phyloP scores from a whole-genome alignment of 2,329 filamentous ascomycete species.

The Aureobasidium lini region DNA sequence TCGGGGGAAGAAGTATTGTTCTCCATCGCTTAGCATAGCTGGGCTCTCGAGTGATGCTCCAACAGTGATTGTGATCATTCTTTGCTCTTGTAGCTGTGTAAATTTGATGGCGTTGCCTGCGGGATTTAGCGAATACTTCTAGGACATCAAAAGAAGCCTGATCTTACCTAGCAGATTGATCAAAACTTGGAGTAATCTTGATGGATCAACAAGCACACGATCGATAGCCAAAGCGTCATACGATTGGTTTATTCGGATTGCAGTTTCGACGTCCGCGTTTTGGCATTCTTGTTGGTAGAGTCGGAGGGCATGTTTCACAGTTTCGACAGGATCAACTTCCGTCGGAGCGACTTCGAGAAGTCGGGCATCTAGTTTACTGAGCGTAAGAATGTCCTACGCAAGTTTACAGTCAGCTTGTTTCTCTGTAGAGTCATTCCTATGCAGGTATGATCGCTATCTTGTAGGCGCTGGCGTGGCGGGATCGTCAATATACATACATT shows the following conservation, averaged over 20 bases:
- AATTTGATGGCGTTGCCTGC: conserved; percentile 40
- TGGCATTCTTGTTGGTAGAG: conserved; percentile 67
- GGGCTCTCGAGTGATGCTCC: conserved; percentile 30
- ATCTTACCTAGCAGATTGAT: conserved; percentile 25
- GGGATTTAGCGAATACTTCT: conserved; percentile 14
- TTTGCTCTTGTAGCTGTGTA: conserved; percentile 29
- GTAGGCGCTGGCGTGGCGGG: no score
- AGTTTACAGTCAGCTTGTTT: conserved; percentile 30
- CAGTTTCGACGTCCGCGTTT: conserved; percentile 55
- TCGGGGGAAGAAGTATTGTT: conserved; percentile 27
- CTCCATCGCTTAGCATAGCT: conserved; percentile 24
- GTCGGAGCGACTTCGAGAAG: conserved; percentile 53
- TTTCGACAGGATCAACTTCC: conserved; percentile 53
- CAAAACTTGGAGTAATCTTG: conserved; percentile 24
- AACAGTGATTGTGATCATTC: conserved; percentile 32
- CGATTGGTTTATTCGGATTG: conserved; percentile 51
- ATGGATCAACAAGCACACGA: conserved; percentile 24
- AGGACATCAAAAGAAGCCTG: neutral
- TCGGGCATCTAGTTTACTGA: conserved; percentile 29
- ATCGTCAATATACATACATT: neutral
- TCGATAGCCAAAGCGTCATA: conserved; percentile 40
- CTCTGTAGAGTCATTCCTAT: no score
- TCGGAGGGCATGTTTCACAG: conserved; percentile 58
- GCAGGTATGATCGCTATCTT: no score
- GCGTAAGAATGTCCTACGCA: conserved; percentile 33